Evolutionary conservation across 257 asterid species (phyloP).

Genomic region (Nicotiana noctiflora): DNA sequence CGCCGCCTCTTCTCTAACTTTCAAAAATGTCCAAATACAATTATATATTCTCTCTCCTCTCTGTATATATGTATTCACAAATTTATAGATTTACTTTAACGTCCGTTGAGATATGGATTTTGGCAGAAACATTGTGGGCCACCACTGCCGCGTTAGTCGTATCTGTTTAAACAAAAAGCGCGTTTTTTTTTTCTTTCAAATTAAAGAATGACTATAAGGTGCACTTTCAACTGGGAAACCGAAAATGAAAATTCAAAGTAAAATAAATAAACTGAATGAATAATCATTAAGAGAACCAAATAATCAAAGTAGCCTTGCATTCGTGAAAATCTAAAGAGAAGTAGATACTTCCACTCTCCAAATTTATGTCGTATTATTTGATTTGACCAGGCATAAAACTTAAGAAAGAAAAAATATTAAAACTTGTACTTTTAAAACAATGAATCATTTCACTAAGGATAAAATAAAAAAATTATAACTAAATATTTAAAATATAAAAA

Average conservation of each 20-base stretch:
- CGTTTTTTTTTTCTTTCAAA: background rate
- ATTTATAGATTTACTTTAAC: background rate
- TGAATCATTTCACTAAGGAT: too few relatives aligned
- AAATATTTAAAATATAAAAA: too few relatives aligned
- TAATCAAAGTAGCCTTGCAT: too few relatives aligned
- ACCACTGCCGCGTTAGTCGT: background rate
- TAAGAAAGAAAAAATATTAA: too few relatives aligned
- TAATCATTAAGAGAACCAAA: too few relatives aligned
- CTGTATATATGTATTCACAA: background rate
- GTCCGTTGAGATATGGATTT: background rate
- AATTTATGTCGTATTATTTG: too few relatives aligned
- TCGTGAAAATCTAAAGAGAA: too few relatives aligned
- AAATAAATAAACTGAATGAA: background rate
- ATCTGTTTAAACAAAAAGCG: constrained; percentile 1
- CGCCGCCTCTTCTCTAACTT: background rate
- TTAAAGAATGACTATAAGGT: background rate
- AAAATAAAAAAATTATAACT: too few relatives aligned
- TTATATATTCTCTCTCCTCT: background rate
- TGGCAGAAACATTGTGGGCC: background rate
- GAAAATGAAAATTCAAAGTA: background rate
- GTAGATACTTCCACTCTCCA: too few relatives aligned
- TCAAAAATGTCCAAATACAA: background rate
- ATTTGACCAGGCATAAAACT: too few relatives aligned
- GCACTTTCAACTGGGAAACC: background rate
- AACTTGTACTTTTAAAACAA: too few relatives aligned